A percentile compares a stretch with the other conserved stretches of the same genome.
phyloP scores from a whole-genome alignment of 192 early-diverging fungal species.

The Podochytrium sp. region DNA sequence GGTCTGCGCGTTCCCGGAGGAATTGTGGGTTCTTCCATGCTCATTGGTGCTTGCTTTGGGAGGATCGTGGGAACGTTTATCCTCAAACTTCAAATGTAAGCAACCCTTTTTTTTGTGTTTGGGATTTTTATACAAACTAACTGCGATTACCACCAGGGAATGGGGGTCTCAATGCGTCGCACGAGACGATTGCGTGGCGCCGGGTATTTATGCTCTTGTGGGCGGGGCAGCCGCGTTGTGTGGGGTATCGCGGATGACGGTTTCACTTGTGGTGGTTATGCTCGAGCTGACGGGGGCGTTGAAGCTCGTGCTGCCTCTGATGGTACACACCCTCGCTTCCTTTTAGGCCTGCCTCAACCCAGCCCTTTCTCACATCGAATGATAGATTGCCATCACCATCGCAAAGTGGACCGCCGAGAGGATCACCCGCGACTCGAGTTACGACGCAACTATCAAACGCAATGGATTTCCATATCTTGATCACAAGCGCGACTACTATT shows the following conservation, averaged over 20 bases:
- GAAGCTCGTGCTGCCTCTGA: conserved; percentile 70
- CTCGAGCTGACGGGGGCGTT: conserved; percentile 91
- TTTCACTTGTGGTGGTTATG: conserved; percentile 90
- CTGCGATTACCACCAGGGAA: not conserved
- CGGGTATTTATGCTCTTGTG: conserved; percentile 87
- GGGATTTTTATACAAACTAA: not conserved
- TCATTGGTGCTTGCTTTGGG: conserved; percentile 84
- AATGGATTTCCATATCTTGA: conserved; percentile 83
- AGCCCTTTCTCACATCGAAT: not conserved
- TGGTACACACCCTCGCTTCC: conserved; percentile 1
- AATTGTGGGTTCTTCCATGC: conserved; percentile 88
- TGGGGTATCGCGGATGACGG: conserved; percentile 82
- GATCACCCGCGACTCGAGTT: conserved; percentile 65
- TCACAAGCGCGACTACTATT: conserved; percentile 72
- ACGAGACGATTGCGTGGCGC: conserved; percentile 77
- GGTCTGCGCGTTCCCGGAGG: conserved; percentile 80
- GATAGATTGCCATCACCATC: conserved; percentile 33
- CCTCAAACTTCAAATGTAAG: conserved; percentile 45
- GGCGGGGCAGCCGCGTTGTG: conserved; percentile 85
- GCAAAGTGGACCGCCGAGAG: conserved; percentile 72
- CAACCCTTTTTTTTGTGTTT: not conserved
- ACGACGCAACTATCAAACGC: conserved; percentile 71
- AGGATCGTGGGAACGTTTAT: conserved; percentile 79
- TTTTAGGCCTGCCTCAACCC: not conserved
- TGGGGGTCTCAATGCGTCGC: conserved; percentile 53